A percentile compares a stretch with the other conserved stretches of the same genome.
phyloP scores from a whole-genome alignment of 495 filamentous ascomycete genomes.

The Entonaema liquescens region DNA sequence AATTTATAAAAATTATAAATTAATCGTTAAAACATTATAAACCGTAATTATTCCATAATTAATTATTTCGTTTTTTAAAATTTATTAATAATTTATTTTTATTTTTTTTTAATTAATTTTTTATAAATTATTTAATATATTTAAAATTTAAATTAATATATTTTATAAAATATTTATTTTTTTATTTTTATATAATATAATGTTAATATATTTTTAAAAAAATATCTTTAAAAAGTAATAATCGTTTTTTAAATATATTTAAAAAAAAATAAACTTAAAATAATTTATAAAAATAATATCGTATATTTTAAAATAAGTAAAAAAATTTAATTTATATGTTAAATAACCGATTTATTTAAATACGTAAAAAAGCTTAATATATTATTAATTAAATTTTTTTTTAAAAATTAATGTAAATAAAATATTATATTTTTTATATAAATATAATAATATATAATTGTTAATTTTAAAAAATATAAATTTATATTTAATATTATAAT shows the following conservation, averaged over 20 bases:
- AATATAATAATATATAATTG: not conserved
- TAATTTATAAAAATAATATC: not conserved
- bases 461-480: slow-evolving; percentile 6
- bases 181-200: not conserved
- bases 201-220: not conserved
- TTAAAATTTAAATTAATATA: not conserved
- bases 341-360: slow-evolving; percentile 2
- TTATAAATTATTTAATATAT: slow-evolving; percentile 5
- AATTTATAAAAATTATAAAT: no score
- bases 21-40: no score
- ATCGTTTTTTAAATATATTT: not conserved
- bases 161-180: slow-evolving; percentile 4
- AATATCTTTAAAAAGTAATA: not conserved
- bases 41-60: no score
- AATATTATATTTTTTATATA: slow-evolving; percentile 2
- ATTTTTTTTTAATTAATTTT: not conserved
- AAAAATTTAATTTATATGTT: not conserved
- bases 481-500: not conserved
- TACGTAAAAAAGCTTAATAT: not conserved
- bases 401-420: no score
- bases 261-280: not conserved
- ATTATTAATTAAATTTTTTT: no score
- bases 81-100: not conserved
- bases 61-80: slow-evolving; percentile 2
- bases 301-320: not conserved